Evolutionary conservation across 495 filamentous ascomycete species (phyloP).

Genomic region (Lasiosphaeria miniovina): DNA sequence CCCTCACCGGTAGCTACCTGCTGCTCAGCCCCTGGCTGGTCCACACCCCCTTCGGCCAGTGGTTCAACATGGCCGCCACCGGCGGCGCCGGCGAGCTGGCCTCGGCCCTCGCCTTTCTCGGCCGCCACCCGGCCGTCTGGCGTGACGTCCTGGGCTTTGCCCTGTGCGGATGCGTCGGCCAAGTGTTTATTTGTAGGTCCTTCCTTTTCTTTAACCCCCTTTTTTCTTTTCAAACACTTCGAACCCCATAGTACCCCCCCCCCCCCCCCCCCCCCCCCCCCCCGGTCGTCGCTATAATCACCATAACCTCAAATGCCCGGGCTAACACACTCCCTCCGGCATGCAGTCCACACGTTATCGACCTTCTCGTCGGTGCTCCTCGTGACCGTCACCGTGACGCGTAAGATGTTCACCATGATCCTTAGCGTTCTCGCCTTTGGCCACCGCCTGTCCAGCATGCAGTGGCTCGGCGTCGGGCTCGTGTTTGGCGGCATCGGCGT

Average conservation of each 20-base stretch:
- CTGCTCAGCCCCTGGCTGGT: constrained; percentile 74
- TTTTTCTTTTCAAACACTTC: background rate
- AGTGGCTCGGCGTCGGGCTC: constrained; percentile 84
- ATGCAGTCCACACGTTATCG: constrained; percentile 79
- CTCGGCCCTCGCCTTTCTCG: constrained; percentile 77
- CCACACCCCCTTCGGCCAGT: constrained; percentile 60
- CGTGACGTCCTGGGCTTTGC: constrained; percentile 87
- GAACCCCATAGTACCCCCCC: too few relatives aligned
- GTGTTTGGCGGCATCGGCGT: constrained; percentile 95
- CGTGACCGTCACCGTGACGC: constrained; percentile 93
- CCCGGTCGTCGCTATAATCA: too few relatives aligned
- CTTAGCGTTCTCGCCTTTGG: constrained; percentile 93
- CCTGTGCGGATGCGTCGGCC: constrained; percentile 87
- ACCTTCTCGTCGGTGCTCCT: constrained; percentile 88
- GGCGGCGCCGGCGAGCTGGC: constrained; percentile 64
- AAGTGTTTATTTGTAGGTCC: constrained; percentile 86
- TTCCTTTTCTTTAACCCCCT: constrained; percentile 1
- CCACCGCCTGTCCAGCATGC: constrained; percentile 76
- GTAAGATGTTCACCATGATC: constrained; percentile 99
- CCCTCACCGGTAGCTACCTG: constrained; percentile 72
- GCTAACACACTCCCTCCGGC: background rate
- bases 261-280: too few relatives aligned
- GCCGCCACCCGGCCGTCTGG: constrained; percentile 70
- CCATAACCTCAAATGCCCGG: background rate
- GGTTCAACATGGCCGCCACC: constrained; percentile 61